Base-by-base conservation (phyloP, 140 eudicot species). In the Flaveria floridana region DNA sequence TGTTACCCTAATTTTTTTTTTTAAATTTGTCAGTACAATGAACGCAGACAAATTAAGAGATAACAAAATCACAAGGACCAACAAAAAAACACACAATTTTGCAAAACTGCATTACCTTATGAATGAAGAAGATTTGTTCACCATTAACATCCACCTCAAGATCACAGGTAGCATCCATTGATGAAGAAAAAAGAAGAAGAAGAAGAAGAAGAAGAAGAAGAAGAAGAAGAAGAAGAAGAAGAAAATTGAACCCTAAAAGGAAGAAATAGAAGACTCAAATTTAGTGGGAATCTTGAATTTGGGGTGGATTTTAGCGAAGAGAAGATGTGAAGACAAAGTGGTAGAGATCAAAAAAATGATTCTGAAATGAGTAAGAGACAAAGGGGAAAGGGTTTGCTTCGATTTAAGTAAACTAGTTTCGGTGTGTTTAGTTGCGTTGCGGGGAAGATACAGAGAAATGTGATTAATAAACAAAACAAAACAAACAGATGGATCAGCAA, bases 91-190 rank as follows among this genome's bases (percentile, higher is more conserved):
- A 52, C 51, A 62, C 10, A 75, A 41, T 63, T 34, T 8, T 13
- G 73, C 42, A 77, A 44, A 41, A 15, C 18, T 55, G 5, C 0
- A 26, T n/a, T 78, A 92, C 97, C 97, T 87, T 83, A 74, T 89
- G 81, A 55, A 92, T 73, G 76, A 87, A 76, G 87, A 92, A 87
- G 57, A 82, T 70, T 76, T 88, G 89, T 84, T 92, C 90, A 3
- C 97, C 97, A 86, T 92, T 92, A 79, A 92, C 97, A 84, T 92
- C 95, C 67, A 92, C 92, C 81, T 92, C 83, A 81, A 92, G 90
- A 82, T 76, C 84, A 85, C 85, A 89, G 72, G 64, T 65, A 28
- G 68, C 85, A 61, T 55, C 92, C 96, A 89, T 92, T 37, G 66
- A n/a, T 18, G 48, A 71, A 85, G 56, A 79, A 56, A 42, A 76